phyloP scores from a whole-genome alignment of 371 early-diverging fungal genomes.

The Capillidium heterosporum region DNA sequence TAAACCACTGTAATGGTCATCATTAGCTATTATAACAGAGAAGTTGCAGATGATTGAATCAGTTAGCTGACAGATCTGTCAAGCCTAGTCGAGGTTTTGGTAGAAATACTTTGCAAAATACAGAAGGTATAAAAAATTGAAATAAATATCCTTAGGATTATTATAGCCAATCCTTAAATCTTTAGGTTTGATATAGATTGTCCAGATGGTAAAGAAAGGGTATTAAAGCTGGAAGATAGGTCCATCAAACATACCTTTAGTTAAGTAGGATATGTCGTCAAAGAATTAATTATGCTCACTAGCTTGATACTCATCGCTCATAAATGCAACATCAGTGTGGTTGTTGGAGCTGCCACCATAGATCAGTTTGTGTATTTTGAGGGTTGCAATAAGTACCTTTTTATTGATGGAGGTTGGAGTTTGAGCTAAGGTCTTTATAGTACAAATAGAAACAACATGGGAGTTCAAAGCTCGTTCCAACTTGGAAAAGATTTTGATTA shows the following conservation, averaged over 20 bases:
- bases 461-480: neutral
- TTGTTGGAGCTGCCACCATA: constrained; percentile 23
- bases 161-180: constrained; percentile 31
- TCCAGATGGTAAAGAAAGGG: constrained; percentile 38
- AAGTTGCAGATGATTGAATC: constrained; percentile 31
- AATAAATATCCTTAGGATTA: constrained; percentile 25
- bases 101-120: constrained; percentile 32
- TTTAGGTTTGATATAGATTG: constrained; percentile 19
- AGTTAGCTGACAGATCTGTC: constrained; percentile 21
- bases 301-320: constrained; percentile 39
- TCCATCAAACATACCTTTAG: constrained; percentile 30
- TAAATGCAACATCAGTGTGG: constrained; percentile 33
- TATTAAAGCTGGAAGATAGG: constrained; percentile 23
- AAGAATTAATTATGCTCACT: constrained; percentile 24
- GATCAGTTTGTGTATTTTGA: constrained; percentile 9
- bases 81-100: constrained; percentile 21
- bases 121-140: constrained; percentile 31
- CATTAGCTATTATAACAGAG: constrained; percentile 34
- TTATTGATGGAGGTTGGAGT: neutral
- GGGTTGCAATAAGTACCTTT: no score
- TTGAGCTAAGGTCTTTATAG: neutral
- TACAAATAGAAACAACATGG: neutral
- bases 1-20: constrained; percentile 34
- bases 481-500: neutral
- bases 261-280: constrained; percentile 26